These are phyloP conservation scores for Leccinum imitatum DNA, from an alignment of 768 basidiomycete species.

Conservation along the genomic window DNA sequence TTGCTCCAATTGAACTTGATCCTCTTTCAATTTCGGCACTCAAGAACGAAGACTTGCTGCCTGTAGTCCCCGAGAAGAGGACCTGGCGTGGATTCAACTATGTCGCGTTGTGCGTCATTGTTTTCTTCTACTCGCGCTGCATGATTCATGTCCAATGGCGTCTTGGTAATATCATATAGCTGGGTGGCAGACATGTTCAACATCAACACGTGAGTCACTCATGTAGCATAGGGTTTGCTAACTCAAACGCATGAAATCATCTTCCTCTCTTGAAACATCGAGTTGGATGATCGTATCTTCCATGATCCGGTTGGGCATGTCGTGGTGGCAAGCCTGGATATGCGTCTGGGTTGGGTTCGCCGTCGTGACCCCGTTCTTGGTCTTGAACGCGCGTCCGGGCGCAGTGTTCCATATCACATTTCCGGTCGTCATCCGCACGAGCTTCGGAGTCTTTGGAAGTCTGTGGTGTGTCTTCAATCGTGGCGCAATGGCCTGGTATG, in stretches of 20 bases:
- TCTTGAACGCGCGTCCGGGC: conserved; percentile 74
- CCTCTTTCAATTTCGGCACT: conserved; percentile 18
- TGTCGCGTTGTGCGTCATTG: conserved; percentile 53
- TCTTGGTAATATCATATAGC: conserved; percentile 34
- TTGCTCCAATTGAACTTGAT: neutral
- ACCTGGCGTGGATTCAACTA: conserved; percentile 70
- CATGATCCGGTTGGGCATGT: conserved; percentile 69
- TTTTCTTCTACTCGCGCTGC: neutral
- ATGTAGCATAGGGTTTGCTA: neutral
- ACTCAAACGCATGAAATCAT: neutral
- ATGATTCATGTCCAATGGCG: neutral
- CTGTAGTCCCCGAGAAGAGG: conserved; percentile 61
- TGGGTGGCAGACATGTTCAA: conserved; percentile 85
- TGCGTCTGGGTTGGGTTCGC: conserved; percentile 69
- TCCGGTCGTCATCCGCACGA: conserved; percentile 72
- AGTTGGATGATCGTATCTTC: conserved; percentile 79
- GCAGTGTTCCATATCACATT: conserved; percentile 77
- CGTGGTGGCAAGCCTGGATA: conserved; percentile 87
- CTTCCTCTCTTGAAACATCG: conserved; percentile 5
- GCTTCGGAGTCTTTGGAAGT: conserved; percentile 76
- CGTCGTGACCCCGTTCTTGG: conserved; percentile 66
- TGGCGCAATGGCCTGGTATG: conserved; percentile 68
- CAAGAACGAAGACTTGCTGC: conserved; percentile 70
- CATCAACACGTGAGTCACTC: conserved; percentile 60
- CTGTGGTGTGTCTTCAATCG: conserved; percentile 80